Evolutionary conservation across 768 basidiomycete genomes (phyloP).

Genomic region (Chalciporus pseudorubinellus): DNA sequence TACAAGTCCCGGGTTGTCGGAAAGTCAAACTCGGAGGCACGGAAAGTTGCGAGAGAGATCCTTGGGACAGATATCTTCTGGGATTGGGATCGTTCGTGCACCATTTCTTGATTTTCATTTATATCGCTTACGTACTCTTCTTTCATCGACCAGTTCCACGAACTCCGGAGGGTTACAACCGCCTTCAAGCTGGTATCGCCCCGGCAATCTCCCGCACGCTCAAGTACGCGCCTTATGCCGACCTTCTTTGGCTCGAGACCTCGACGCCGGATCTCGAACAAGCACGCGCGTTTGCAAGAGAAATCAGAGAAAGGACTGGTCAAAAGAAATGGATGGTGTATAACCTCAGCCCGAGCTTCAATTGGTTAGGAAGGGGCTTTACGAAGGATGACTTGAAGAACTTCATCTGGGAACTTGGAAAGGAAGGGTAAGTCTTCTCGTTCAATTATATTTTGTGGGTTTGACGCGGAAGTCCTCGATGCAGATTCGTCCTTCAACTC

Average conservation of each 20-base stretch:
- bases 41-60: constrained; percentile 70
- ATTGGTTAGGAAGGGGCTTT: constrained; percentile 85
- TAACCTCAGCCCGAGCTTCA: constrained; percentile 92
- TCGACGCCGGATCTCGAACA: constrained; percentile 81
- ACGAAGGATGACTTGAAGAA: constrained; percentile 72
- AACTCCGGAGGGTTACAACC: constrained; percentile 90
- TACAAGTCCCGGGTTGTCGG: constrained; percentile 59
- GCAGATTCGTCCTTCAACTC: constrained; percentile 84
- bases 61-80: constrained; percentile 65
- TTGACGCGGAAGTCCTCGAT: constrained; percentile 6
- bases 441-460: not conserved
- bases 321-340: constrained; percentile 77
- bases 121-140: not conserved
- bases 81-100: constrained; percentile 79
- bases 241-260: constrained; percentile 92
- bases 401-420: constrained; percentile 88
- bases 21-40: constrained; percentile 71
- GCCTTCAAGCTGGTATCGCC: constrained; percentile 77
- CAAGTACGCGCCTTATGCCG: constrained; percentile 81
- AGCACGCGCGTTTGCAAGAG: constrained; percentile 73
- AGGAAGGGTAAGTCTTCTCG: constrained; percentile 62
- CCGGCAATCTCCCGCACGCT: constrained; percentile 79
- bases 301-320: constrained; percentile 69
- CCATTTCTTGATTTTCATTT: not conserved
- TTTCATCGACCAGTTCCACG: constrained; percentile 59